Base-by-base conservation (phyloP, 2,329 filamentous ascomycete species). In the Penicillium digitatum region DNA sequence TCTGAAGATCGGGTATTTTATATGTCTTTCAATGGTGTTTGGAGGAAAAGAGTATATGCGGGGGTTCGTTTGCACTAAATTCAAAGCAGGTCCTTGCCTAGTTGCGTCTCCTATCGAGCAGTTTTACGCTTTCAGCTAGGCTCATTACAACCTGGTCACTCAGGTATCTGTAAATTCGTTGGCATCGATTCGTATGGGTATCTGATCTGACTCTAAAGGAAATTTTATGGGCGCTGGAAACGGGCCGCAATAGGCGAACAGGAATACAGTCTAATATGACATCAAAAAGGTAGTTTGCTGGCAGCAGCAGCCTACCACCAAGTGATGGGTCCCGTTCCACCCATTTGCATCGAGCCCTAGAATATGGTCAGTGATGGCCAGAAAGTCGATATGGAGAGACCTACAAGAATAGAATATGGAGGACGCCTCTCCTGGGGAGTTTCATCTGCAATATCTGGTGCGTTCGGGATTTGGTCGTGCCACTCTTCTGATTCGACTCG, bases 401-500 rank as follows among this genome's bases (percentile, higher is more conserved):
- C 9, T 67, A 78, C 76, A 49, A 74, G 73, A 49, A 78, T 77
- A 2, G 74, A 75, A 60, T 78, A 78, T 7, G 76, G 74, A 5
- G 88, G 85, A 57, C 80, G 81, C 63, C 85, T 84, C 51, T 85
- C 81, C 48, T 75, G 75, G 3, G 77, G 74, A 24, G 79, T 74
- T 47, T 83, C 82, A 46, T 88, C 83, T 37, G 82, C 82, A 14
- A 83, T 79, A 60, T 87, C 82, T 34, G 87, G 83, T 48, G 86
- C 85, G 54, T 83, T 81, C 0, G 93, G 87, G 39, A 88, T 86
- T 72, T 95, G 88, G 70, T 97, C 93, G 57, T 90, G 84, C 91
- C 94, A 99, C 62, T 89, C 84, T 75, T 99, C 94, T 48, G 87
- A 83, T 64, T 95, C 85, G 38, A 97, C 86, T 22, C 90, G 83